These are phyloP conservation scores for Nemania bipapillata DNA, from an alignment of 2,329 filamentous ascomycete genomes.

Conservation along the genomic window DNA sequence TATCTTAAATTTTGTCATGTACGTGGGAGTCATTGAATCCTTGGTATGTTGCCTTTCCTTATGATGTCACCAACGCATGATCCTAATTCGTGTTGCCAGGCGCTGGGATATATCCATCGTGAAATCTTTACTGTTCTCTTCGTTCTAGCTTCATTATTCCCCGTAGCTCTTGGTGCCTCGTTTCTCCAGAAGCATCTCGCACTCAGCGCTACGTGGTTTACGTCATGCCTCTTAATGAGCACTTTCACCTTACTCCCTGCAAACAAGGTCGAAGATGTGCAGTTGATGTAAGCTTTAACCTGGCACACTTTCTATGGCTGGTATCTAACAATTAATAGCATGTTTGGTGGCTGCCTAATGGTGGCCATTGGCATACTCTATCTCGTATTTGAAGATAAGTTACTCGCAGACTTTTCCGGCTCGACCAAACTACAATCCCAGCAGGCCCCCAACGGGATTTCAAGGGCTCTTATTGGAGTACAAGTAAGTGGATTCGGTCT, in stretches of 20 bases:
- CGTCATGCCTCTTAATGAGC: conserved; percentile 85
- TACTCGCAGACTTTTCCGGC: conserved; percentile 60
- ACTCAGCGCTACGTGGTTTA: conserved; percentile 76
- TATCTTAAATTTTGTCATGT: conserved; percentile 70
- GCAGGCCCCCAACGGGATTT: conserved; percentile 58
- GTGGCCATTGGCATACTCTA: conserved; percentile 79
- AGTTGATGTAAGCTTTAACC: conserved; percentile 47
- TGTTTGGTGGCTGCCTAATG: conserved; percentile 82
- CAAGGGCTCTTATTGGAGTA: conserved; percentile 70
- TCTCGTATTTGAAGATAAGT: conserved; percentile 77
- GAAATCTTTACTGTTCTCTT: conserved; percentile 87
- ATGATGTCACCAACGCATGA: not conserved
- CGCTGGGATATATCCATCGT: conserved; percentile 89
- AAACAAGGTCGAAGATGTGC: conserved; percentile 81
- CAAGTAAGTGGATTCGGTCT: conserved; percentile 61
- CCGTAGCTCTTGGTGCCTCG: conserved; percentile 73
- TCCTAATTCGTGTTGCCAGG: conserved; percentile 60
- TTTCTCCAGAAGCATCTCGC: conserved; percentile 75
- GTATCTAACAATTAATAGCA: conserved; percentile 57
- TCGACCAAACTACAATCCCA: conserved; percentile 41
- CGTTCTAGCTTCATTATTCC: conserved; percentile 80
- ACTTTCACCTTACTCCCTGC: conserved; percentile 86
- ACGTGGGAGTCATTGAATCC: conserved; percentile 80
- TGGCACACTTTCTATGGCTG: not conserved
- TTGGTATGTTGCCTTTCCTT: conserved; percentile 65